Conservation (phyloP, 805 yeast species). For the Myxozyma melibiosi region DNA sequence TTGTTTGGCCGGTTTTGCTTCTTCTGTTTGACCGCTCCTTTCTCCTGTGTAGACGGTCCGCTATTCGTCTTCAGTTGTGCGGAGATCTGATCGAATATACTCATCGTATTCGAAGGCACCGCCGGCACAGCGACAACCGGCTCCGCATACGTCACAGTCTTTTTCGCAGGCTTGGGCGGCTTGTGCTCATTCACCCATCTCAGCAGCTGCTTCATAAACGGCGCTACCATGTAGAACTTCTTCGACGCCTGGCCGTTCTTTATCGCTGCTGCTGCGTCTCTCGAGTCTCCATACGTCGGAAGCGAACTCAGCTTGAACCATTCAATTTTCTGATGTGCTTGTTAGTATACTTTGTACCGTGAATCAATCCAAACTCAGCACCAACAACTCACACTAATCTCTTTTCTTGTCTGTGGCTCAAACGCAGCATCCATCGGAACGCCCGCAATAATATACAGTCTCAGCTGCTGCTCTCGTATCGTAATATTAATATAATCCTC, state of each 20-base stretch:
- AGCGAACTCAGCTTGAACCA: conserved; percentile 39
- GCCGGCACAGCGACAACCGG: neutral
- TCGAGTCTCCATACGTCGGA: conserved; percentile 39
- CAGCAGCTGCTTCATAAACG: conserved; percentile 43
- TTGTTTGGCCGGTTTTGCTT: conserved; percentile 2
- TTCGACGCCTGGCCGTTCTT: conserved; percentile 12
- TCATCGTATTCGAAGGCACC: too few relatives aligned
- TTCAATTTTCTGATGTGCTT: conserved; percentile 28
- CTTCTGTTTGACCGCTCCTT: neutral
- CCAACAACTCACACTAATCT: conserved; percentile 57
- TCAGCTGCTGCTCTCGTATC: conserved; percentile 78
- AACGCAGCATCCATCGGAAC: conserved; percentile 79
- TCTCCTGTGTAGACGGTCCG: neutral
- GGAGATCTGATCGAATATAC: too few relatives aligned
- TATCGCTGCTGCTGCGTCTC: conserved; percentile 6
- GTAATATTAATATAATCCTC: conserved; percentile 80
- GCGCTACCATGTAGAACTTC: conserved; percentile 44
- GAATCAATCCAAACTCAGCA: neutral
- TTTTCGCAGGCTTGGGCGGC: neutral
- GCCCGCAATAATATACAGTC: conserved; percentile 73
- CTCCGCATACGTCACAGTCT: neutral
- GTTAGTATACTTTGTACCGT: neutral
- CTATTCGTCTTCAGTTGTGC: too few relatives aligned
- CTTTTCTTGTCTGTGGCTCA: conserved; percentile 82
- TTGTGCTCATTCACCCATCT: conserved; percentile 38